Evolutionary conservation across 2,329 filamentous ascomycete genomes (phyloP), one percentile per base, ranked within the genome.

Genomic region (Emmonsiellopsis sp.): DNA sequence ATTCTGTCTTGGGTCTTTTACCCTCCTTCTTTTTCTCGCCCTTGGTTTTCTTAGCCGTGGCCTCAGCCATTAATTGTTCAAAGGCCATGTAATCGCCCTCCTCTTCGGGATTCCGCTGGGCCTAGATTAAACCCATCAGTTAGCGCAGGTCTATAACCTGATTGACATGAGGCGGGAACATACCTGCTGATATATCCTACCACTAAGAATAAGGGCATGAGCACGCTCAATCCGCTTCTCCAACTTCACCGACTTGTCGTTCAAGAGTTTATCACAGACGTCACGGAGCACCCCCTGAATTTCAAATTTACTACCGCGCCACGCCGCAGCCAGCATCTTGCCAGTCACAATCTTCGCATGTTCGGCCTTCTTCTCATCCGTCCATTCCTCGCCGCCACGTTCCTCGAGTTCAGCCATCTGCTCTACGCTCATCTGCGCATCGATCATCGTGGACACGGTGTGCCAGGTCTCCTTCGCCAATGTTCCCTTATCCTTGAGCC

Each of bases 11-110:
- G 37, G 69, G 62, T 56, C 75, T 81, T 76, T 74, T 83, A 55
- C 77, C 71, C 57, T 78, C 74, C 67, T 89, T 86, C 53, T 87
- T 82, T 64, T 92, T 86, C 54, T 87, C 82, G 63, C 92, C 86
- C 65, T 81, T 79, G 60, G 93, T 89, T 73, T 96, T 95, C 80
- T 97, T 97, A 52, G 90, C 86, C 54, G 91, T 90, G 4, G 92
- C 92, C 68, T 98, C 93, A 49, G 93, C 91, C 71, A 98, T 95
- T 53, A 98, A 84, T 71, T 97, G 90, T 70, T 98, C 93, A 62
- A 98, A 98, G 13, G 92, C 91, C 82, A 98, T 94, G 73, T 95
- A 97, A 65, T 97, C 93, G 59, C 93, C 92, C 72, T 98, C 93
- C 75, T 98, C 93, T 59, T 98, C 93, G 42, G 92, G 86, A 52